Evolutionary conservation across 805 yeast species (phyloP).

Genomic region (Myxozyma geophila): DNA sequence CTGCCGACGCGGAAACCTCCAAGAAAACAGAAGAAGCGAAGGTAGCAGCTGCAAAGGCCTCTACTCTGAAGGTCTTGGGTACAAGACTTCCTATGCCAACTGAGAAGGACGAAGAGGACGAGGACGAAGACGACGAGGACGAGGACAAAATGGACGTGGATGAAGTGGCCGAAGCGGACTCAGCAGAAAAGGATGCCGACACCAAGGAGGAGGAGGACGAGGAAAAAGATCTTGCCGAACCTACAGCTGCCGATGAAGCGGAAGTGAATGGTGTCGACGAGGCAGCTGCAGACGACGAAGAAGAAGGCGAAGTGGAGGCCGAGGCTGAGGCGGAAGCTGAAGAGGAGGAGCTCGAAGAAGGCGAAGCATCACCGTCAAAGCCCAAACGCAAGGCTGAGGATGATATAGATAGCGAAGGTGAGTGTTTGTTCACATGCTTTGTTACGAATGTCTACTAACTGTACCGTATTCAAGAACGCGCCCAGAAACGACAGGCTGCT

Average conservation of each 20-base stretch:
- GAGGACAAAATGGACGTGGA: slow-evolving; percentile 16
- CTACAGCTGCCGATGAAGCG: slow-evolving; percentile 24
- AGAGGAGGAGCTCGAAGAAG: slow-evolving; percentile 4
- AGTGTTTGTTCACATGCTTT: slow-evolving; percentile 16
- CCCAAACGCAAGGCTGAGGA: slow-evolving; percentile 13
- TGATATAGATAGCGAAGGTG: slow-evolving; percentile 29
- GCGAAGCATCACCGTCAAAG: slow-evolving; percentile 4
- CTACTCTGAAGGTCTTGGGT: not conserved
- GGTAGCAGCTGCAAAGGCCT: slow-evolving; percentile 8
- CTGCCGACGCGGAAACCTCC: slow-evolving; percentile 4
- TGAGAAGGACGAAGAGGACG: slow-evolving; percentile 32
- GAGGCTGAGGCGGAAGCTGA: not conserved
- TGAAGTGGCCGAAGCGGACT: slow-evolving; percentile 35
- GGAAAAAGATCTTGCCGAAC: slow-evolving; percentile 26
- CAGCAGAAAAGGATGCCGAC: slow-evolving; percentile 41
- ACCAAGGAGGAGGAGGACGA: slow-evolving; percentile 28
- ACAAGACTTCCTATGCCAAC: slow-evolving; percentile 5
- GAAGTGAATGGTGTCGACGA: slow-evolving; percentile 36
- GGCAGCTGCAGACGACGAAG: slow-evolving; percentile 23
- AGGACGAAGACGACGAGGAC: slow-evolving; percentile 35
- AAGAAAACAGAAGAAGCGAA: slow-evolving; percentile 9
- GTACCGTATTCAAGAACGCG: slow-evolving; percentile 40
- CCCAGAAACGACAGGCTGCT: slow-evolving; percentile 61
- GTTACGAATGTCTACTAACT: not conserved
- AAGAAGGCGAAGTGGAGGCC: slow-evolving; percentile 14